Percentiles rank a stretch among this genome's conserved stretches.
Conservation (phyloP, 192 early-diverging fungal genomes). For the Coemansia sp. region DNA sequence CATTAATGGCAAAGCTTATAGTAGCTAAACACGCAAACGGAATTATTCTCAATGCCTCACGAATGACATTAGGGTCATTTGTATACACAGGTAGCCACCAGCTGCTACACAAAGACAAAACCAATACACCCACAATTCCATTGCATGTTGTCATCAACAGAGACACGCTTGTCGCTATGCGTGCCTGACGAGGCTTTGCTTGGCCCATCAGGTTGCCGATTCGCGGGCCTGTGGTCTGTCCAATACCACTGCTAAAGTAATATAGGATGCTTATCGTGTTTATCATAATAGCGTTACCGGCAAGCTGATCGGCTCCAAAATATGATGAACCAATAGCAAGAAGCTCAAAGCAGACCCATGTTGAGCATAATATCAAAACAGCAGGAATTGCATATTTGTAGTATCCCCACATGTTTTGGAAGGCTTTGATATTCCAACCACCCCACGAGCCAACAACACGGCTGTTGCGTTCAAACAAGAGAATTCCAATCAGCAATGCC, state of each 20-base stretch:
- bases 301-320: constrained; percentile 71
- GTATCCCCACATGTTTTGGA: constrained; percentile 63
- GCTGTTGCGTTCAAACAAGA: constrained; percentile 62
- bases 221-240: too few species aligned
- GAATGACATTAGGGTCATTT: constrained; percentile 64
- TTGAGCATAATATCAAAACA: constrained; percentile 74
- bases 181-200: constrained; percentile 56
- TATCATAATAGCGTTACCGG: constrained; percentile 73
- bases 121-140: constrained; percentile 27
- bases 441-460: constrained; percentile 78
- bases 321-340: constrained; percentile 71
- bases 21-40: constrained; percentile 72
- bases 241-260: too few species aligned
- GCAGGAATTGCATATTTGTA: constrained; percentile 74
- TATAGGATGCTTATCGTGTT: constrained; percentile 16
- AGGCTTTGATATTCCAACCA: constrained; percentile 71
- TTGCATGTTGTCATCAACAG: constrained; percentile 57
- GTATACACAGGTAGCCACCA: constrained; percentile 61
- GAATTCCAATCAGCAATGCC: constrained; percentile 62
- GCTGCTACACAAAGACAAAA: constrained; percentile 12
- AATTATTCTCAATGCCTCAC: constrained; percentile 66
- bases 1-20: constrained; percentile 56
- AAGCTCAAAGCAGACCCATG: constrained; percentile 80
- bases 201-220: too few species aligned
- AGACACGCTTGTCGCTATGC: constrained; percentile 59